These are phyloP conservation scores for Aspergillus carbonarius DNA, from an alignment of 2,329 filamentous ascomycete genomes.

Conservation along the genomic window DNA sequence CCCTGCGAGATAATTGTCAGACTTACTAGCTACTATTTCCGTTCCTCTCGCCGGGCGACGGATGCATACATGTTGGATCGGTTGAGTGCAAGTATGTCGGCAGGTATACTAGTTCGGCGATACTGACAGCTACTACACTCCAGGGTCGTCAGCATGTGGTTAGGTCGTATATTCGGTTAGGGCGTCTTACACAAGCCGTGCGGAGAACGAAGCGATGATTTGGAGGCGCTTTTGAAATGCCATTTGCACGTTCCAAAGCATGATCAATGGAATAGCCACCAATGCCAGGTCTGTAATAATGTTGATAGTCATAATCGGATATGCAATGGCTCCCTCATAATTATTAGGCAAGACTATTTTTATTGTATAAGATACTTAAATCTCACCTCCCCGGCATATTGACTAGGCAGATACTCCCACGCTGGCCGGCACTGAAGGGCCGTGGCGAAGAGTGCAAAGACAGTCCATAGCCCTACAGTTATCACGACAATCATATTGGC, in stretches of 20 bases:
- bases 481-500: background rate
- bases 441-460: conserved; percentile 15
- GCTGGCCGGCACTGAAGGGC: conserved; percentile 17
- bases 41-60: background rate
- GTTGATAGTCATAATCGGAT: conserved; percentile 12
- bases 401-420: conserved; percentile 1
- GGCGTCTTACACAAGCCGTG: background rate
- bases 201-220: conserved; percentile 1
- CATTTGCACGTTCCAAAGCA: conserved; percentile 18
- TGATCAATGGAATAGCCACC: conserved; percentile 4
- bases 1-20: background rate
- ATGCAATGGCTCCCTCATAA: conserved; percentile 13
- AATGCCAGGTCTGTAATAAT: conserved; percentile 8
- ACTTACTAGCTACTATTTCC: background rate
- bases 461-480: conserved; percentile 3
- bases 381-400: conserved; percentile 4
- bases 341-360: background rate
- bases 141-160: background rate
- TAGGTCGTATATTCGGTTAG: background rate
- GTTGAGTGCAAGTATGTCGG: conserved; percentile 11
- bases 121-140: background rate
- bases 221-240: conserved; percentile 1
- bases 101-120: conserved; percentile 1
- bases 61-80: conserved; percentile 15
- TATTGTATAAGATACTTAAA: no score